Evolutionary conservation across 73 alveolate species (phyloP).

Genomic region (Stentor coeruleus): DNA sequence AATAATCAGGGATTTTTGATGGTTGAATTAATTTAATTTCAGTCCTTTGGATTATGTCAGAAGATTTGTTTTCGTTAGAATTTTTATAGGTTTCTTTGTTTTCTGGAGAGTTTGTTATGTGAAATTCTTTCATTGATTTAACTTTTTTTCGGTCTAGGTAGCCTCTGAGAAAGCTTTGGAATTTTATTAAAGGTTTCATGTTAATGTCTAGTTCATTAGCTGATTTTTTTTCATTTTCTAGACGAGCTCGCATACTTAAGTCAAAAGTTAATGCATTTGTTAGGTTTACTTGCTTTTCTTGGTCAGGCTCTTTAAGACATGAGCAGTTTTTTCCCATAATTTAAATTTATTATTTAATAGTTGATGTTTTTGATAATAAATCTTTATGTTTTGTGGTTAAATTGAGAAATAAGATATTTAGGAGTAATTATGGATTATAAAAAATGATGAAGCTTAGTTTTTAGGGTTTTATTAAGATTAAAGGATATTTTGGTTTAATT

Average conservation of each 20-base stretch:
- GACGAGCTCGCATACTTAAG: background rate
- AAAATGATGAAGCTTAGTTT: too few species aligned
- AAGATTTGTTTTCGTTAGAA: background rate
- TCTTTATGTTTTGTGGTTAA: too few species aligned
- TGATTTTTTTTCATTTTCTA: background rate
- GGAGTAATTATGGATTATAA: too few species aligned
- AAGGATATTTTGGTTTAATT: too few species aligned
- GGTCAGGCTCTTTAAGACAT: conserved; percentile 1
- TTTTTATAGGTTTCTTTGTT: background rate
- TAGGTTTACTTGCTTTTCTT: conserved; percentile 12
- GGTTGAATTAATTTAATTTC: background rate
- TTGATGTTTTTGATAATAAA: too few species aligned
- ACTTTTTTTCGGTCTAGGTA: background rate
- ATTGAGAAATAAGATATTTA: too few species aligned
- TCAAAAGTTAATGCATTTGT: background rate
- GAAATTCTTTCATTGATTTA: background rate
- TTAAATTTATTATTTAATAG: too few species aligned
- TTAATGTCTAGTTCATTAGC: background rate
- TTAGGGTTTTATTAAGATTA: too few species aligned
- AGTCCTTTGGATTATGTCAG: background rate
- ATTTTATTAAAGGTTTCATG: background rate
- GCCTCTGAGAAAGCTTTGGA: conserved; percentile 20
- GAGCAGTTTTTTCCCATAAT: conserved; percentile 18
- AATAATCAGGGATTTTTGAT: background rate
- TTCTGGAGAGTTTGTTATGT: background rate